Base-by-base conservation (phyloP, 1,284 basidiomycete species). In the Takashimella koratensis region DNA sequence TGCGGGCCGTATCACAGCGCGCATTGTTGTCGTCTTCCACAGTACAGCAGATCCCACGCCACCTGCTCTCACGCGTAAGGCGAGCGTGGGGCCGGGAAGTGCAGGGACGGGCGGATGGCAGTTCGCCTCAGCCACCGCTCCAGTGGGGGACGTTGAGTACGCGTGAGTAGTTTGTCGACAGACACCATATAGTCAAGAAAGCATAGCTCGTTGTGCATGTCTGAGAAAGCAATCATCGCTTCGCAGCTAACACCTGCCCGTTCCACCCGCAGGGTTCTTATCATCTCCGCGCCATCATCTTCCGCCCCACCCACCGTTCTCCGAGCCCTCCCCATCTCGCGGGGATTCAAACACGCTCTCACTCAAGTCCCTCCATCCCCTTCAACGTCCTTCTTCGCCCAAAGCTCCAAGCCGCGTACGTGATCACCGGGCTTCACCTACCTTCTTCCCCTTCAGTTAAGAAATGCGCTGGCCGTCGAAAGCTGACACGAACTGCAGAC, bases 301-400 rank as follows among this genome's bases (percentile, higher is more conserved):
- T 26, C 22, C 1, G 22, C 22, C 2, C 51, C 58, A 2, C 21
- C 56, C 1, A 46, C 55, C 5, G 60, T 72, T 36, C 49, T 63
- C 1, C 63, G 64, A 24, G 49, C 59, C 4, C 52, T 74, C 5
- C 65, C 69, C 0, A 59, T 74, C 49, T 58, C 53, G 3, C 49
- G 51, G 20, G 36, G 43, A 3, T 65, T 71, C 53, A 57, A 56
- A 19, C 61, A 65, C 16, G 49, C 55, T 2, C 45, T 74, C 10
- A 64, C 60, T 22, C 72, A 74, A 50, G 64, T 65, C 5, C 72
- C 72, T 2, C 72, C 70, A 3, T 72, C 70, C 3, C 72, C 72
- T 0, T 69, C 72, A 4, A 60, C 58, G 8, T 69, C 67, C 5
- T 72, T 67, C 64, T 73, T 74, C 47, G 66, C 69, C 12, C 69